Evolutionary conservation across 495 filamentous ascomycete species (phyloP), one percentile per base, ranked within the genome.

Genomic region (Schizothecium vesticola): DNA sequence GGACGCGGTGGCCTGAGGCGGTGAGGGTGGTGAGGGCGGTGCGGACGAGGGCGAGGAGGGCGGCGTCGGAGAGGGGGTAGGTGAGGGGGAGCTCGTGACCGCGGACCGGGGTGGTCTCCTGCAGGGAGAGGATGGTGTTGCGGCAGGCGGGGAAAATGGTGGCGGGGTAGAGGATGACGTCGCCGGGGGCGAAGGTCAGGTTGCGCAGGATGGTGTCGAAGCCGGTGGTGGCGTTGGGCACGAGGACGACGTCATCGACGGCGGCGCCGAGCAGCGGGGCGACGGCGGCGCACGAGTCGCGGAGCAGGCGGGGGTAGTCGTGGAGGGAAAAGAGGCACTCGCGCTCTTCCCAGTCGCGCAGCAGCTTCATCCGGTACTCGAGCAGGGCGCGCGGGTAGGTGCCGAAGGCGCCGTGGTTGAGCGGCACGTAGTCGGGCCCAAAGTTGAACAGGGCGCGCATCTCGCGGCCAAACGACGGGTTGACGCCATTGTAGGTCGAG

Each of bases 181-280:
- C 88, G 58, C 83, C 73, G 63, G 72, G 58, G 58, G 79, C 68
- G 75, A 76, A 92, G 1, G 74, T 73, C 23, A 96, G 79, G 69
- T 89, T 90, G 23, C 86, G 85, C 19, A 96, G 82, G 10, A 95
- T 84, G 0, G 88, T 91, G 72, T 90, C 90, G 12, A 93, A 77
- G 57, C 87, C 92, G 0, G 86, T 91, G 0, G 92, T 93, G 43
- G 91, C 89, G 73, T 96, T 96, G 16, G 86, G 84, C 23, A 93
- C 87, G 63, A 92, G 87, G 3, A 94, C 91, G 43, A 90, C 81
- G 58, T 90, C 88, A 16, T 85, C 77, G n/a, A 79, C 72, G 16
- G 86, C 84, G 10, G 84, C 85, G 65, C 90, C 82, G 24, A 96
- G 80, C 36, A 89, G 69, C 13, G 80, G 74, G 0, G 91, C 88